phyloP scores from a whole-genome alignment of 2,329 filamentous ascomycete genomes.

The Arthrobotrys musiformis region DNA sequence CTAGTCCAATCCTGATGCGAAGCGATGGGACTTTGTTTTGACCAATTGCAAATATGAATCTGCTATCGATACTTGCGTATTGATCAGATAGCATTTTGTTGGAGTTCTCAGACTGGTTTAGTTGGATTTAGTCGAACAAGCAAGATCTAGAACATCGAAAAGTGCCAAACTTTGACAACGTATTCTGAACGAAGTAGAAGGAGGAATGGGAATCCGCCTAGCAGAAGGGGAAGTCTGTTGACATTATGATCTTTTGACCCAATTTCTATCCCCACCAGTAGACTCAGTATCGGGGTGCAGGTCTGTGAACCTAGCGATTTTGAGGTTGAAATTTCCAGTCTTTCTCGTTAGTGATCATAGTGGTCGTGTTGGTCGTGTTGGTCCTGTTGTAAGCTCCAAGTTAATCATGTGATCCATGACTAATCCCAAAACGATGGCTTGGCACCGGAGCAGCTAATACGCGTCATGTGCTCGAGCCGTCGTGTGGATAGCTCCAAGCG shows the following conservation, averaged over 20 bases:
- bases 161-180: neutral
- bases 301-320: too few species aligned
- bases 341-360: too few species aligned
- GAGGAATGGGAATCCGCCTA: neutral
- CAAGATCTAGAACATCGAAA: neutral
- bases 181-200: neutral
- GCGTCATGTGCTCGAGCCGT: conserved; percentile 39
- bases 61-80: too few species aligned
- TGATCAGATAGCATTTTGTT: too few species aligned
- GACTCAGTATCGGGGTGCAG: neutral
- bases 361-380: too few species aligned
- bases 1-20: conserved; percentile 62
- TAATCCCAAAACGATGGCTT: neutral
- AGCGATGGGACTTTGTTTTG: conserved; percentile 65
- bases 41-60: too few species aligned
- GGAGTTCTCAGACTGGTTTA: neutral
- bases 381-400: neutral
- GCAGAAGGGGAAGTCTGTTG: neutral
- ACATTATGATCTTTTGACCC: neutral
- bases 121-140: neutral
- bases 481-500: conserved; percentile 9
- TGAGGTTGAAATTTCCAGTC: too few species aligned
- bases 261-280: neutral
- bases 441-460: neutral
- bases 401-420: neutral